These are phyloP conservation scores for Medicago ruthenica DNA, from an alignment of 306 rosid genomes.

Conservation along the genomic window DNA sequence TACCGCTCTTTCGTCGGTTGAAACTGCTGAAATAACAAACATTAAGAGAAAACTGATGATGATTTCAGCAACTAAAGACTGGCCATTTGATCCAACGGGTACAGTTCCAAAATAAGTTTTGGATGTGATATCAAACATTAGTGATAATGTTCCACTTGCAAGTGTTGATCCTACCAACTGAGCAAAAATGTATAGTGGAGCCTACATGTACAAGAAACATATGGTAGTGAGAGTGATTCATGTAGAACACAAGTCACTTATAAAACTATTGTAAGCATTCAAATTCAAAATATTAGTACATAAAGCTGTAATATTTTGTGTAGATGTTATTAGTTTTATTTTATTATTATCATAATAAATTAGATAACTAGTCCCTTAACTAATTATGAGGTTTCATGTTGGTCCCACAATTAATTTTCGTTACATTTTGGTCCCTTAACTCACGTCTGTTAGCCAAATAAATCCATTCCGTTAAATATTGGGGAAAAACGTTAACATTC, in stretches of 20 bases:
- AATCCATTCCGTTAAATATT: too few relatives aligned
- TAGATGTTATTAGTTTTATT: too few relatives aligned
- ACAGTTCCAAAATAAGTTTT: constrained; percentile 51
- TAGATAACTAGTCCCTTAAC: too few relatives aligned
- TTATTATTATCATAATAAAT: too few relatives aligned
- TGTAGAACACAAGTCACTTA: not conserved
- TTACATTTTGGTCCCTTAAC: too few relatives aligned
- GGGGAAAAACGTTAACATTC: too few relatives aligned
- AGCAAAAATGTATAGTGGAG: constrained; percentile 51
- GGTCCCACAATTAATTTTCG: too few relatives aligned
- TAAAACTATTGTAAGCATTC: too few relatives aligned
- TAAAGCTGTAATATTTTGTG: too few relatives aligned
- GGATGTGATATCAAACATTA: constrained; percentile 35
- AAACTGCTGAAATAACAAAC: constrained; percentile 54
- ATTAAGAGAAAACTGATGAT: constrained; percentile 58
- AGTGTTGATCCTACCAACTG: constrained; percentile 47
- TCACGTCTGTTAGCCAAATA: too few relatives aligned
- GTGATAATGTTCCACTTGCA: constrained; percentile 45
- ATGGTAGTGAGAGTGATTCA: not conserved
- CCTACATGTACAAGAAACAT: constrained; percentile 34
- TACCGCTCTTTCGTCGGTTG: constrained; percentile 67
- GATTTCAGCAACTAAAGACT: constrained; percentile 62
- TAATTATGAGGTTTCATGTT: too few relatives aligned
- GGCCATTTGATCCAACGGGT: constrained; percentile 50
- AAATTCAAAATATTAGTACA: too few relatives aligned